A percentile compares a stretch with the other conserved stretches of the same genome.
Evolutionary conservation across 2,329 filamentous ascomycete species (phyloP).

Genomic region (Fulvia fulva): DNA sequence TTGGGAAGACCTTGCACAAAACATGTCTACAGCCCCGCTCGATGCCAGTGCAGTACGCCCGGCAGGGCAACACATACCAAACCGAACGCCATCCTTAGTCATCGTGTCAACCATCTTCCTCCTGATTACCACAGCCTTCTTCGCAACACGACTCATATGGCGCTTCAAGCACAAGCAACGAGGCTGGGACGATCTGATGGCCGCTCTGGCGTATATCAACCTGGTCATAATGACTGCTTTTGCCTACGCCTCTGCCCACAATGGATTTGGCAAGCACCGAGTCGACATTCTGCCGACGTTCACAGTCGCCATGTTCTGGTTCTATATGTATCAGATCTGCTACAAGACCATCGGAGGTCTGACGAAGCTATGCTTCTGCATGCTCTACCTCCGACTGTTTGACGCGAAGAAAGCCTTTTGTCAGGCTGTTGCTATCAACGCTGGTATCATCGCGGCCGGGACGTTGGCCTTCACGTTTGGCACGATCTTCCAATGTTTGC

Average conservation of each 20-base stretch:
- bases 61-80: constrained; percentile 9
- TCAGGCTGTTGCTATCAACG: constrained; percentile 9
- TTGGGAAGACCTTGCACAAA: not conserved
- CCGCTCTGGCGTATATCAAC: constrained; percentile 18
- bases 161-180: constrained; percentile 18
- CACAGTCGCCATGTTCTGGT: constrained; percentile 20
- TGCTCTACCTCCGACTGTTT: constrained; percentile 26
- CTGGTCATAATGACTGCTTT: constrained; percentile 21
- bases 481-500: constrained; percentile 27
- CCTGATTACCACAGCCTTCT: constrained; percentile 19
- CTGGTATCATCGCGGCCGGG: constrained; percentile 14
- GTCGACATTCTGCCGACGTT: constrained; percentile 16
- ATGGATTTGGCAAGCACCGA: constrained; percentile 26
- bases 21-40: not conserved
- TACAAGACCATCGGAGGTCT: constrained; percentile 28
- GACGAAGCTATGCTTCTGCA: constrained; percentile 28
- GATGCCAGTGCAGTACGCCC: not conserved
- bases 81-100: constrained; percentile 15
- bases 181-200: constrained; percentile 23
- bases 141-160: constrained; percentile 17
- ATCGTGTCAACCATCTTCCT: constrained; percentile 22
- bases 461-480: constrained; percentile 24
- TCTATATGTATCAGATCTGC: constrained; percentile 29
- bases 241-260: constrained; percentile 19
- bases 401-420: constrained; percentile 11